Percentiles rank a stretch among this genome's conserved stretches.
Evolutionary conservation across 1,284 basidiomycete species (phyloP).

Genomic region (Sanghuangporus baumii): DNA sequence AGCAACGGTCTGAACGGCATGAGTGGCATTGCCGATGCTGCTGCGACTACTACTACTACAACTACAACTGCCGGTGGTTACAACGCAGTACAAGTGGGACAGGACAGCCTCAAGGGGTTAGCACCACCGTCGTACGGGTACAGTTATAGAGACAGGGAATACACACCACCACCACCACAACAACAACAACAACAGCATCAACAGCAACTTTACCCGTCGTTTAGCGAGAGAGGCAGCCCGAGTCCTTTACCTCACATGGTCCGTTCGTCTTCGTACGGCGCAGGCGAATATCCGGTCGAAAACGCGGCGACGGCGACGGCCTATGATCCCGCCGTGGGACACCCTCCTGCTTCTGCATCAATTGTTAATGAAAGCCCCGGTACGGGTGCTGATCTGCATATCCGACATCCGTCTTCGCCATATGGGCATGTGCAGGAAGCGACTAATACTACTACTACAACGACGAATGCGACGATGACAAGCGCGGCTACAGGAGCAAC

Average conservation of each 20-base stretch:
- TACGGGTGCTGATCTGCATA: background rate
- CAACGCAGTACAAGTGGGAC: background rate
- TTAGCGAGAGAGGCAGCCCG: background rate
- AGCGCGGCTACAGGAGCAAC: background rate
- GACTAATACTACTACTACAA: background rate
- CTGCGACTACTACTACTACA: no score
- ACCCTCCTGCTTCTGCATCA: background rate
- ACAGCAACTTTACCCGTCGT: constrained; percentile 1
- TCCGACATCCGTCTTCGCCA: background rate
- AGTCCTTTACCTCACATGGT: background rate
- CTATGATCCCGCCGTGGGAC: constrained; percentile 12
- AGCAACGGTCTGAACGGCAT: background rate
- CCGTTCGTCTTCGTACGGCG: constrained; percentile 3
- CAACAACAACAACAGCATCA: background rate
- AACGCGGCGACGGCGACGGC: background rate
- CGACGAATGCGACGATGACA: background rate
- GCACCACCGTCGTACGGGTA: background rate
- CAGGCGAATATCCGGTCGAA: constrained; percentile 4
- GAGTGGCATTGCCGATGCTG: background rate
- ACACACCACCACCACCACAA: background rate
- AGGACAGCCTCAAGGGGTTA: background rate
- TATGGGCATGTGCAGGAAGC: background rate
- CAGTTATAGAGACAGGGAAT: constrained; percentile 2
- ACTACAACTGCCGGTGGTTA: background rate
- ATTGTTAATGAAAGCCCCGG: background rate